A percentile compares a stretch with the other conserved stretches of the same genome.
phyloP scores from a whole-genome alignment of 805 yeast genomes.

The Torulaspora quercuum region DNA sequence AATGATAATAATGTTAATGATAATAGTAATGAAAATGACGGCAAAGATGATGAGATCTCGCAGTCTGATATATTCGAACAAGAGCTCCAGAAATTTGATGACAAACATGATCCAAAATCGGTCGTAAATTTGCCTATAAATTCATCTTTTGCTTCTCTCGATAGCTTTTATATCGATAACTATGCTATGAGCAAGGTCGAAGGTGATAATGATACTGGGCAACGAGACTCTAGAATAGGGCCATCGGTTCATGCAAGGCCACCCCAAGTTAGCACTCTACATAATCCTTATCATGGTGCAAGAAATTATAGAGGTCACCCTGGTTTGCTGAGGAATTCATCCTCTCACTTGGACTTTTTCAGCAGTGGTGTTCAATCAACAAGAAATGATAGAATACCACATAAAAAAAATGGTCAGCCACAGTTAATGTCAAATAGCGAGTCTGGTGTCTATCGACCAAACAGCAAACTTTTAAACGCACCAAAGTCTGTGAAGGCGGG shows the following conservation, averaged over 20 bases:
- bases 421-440: not conserved
- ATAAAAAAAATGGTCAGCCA: conserved; percentile 1
- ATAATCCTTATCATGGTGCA: conserved; percentile 3
- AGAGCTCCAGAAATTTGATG: conserved; percentile 27
- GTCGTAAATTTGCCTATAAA: conserved; percentile 64
- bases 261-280: conserved; percentile 14
- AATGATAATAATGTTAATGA: conserved; percentile 10
- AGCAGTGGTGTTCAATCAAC: conserved; percentile 13
- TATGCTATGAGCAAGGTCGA: conserved; percentile 36
- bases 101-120: conserved; percentile 36
- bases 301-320: conserved; percentile 7
- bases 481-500: no score
- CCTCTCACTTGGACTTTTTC: conserved; percentile 11
- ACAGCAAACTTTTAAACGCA: no score
- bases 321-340: conserved; percentile 10
- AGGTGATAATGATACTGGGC: conserved; percentile 6
- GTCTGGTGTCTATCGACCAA: no score
- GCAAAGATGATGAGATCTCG: conserved; percentile 7
- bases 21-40: conserved; percentile 9
- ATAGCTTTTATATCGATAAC: conserved; percentile 61
- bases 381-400: conserved; percentile 17
- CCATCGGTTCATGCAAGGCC: conserved; percentile 20
- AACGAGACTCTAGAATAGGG: conserved; percentile 5
- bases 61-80: conserved; percentile 23
- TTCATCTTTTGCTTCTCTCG: conserved; percentile 76